Conservation (phyloP, 31 red algal genomes). For the Asparagopsis taxiformis region DNA sequence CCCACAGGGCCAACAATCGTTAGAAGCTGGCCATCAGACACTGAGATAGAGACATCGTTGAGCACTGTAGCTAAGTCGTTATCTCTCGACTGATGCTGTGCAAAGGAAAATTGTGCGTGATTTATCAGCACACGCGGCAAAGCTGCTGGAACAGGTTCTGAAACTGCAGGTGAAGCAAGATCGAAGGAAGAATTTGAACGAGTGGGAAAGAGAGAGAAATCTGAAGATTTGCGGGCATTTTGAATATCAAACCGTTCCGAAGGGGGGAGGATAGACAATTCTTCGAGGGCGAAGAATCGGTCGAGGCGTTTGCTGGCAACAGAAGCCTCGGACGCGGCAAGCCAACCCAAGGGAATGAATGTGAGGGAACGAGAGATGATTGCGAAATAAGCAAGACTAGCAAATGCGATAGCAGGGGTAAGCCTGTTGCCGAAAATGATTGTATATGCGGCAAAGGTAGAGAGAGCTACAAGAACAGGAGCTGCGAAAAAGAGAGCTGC, state of each 20-base stretch:
- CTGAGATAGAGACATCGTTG: conserved; percentile 32
- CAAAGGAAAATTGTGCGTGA: conserved; percentile 14
- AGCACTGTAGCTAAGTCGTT: conserved; percentile 1
- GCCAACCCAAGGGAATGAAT: conserved; percentile 59
- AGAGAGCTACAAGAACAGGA: conserved; percentile 30
- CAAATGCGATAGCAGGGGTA: conserved; percentile 68
- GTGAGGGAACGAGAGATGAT: conserved; percentile 57
- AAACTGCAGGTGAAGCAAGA: neutral
- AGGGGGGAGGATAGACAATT: conserved; percentile 15
- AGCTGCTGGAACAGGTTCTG: neutral
- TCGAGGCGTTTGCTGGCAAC: conserved; percentile 31
- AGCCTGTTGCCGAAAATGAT: conserved; percentile 30
- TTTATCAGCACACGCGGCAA: neutral
- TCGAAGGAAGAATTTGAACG: neutral
- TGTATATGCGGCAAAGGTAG: conserved; percentile 35
- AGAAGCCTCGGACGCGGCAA: conserved; percentile 46
- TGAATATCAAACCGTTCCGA: neutral
- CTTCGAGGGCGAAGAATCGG: conserved; percentile 32
- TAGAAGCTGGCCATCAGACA: conserved; percentile 61
- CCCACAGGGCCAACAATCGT: conserved; percentile 67
- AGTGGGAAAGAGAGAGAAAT: neutral
- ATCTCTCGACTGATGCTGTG: neutral
- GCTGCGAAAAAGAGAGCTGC: conserved; percentile 37
- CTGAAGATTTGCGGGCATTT: neutral
- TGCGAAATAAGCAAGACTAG: conserved; percentile 67